Evolutionary conservation across 2,329 filamentous ascomycete species (phyloP).

Genomic region (Verticillium albo-atrum): DNA sequence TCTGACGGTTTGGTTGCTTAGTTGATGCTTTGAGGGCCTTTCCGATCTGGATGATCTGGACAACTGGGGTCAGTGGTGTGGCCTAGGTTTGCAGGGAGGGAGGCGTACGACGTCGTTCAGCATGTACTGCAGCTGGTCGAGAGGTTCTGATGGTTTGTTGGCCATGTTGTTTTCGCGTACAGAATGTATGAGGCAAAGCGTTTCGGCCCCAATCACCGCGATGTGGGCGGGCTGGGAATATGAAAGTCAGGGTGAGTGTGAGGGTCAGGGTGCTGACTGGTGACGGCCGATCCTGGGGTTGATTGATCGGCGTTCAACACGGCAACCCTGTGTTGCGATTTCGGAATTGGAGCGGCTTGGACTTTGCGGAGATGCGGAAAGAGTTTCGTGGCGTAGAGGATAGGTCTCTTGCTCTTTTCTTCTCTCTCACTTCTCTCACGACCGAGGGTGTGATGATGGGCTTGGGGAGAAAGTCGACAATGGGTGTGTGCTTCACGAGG

Average conservation of each 20-base stretch:
- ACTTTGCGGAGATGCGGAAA: too few relatives aligned
- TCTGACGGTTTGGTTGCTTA: slow-evolving; percentile 36
- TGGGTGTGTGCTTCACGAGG: too few relatives aligned
- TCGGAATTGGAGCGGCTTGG: too few relatives aligned
- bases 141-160: slow-evolving; percentile 29
- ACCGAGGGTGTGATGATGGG: too few relatives aligned
- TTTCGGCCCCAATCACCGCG: not conserved
- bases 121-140: slow-evolving; percentile 46
- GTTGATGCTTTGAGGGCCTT: slow-evolving; percentile 48
- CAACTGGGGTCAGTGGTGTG: slow-evolving; percentile 6
- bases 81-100: not conserved
- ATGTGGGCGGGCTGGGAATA: not conserved
- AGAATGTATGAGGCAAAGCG: not conserved
- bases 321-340: not conserved
- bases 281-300: not conserved
- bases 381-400: too few relatives aligned
- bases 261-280: not conserved
- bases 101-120: slow-evolving; percentile 50
- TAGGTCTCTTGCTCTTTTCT: too few relatives aligned
- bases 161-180: slow-evolving; percentile 19
- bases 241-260: not conserved
- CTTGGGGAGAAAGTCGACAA: too few relatives aligned
- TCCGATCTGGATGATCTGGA: slow-evolving; percentile 53
- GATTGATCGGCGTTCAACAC: not conserved
- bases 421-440: too few relatives aligned